Evolutionary conservation across 257 asterid species (phyloP).

Genomic region (Gynochthodes officinalis): DNA sequence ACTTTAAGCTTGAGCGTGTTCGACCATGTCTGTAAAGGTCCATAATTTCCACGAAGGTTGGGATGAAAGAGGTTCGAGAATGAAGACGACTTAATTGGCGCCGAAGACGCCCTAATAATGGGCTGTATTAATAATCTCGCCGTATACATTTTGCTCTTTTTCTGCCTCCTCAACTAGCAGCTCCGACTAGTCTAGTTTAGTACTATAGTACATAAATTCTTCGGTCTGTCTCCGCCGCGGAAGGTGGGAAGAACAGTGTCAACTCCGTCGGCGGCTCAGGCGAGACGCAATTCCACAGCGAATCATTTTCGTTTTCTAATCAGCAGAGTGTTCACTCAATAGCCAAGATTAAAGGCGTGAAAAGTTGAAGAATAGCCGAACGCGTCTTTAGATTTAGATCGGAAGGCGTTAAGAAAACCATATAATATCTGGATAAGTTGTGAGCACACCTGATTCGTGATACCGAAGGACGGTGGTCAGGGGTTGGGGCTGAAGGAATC

Average conservation of each 20-base stretch:
- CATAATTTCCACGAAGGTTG: slow-evolving; percentile 18
- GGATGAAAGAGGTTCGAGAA: slow-evolving; percentile 2
- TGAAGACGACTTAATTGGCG: slow-evolving; percentile 12
- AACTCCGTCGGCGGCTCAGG: not conserved
- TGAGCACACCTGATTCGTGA: no score
- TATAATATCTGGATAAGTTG: no score
- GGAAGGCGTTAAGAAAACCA: no score
- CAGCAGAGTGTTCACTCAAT: no score
- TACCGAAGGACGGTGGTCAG: no score
- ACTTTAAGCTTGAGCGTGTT: slow-evolving; percentile 19
- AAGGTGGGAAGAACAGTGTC: not conserved
- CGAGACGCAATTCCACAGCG: not conserved
- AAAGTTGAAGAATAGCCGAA: no score
- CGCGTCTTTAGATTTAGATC: no score
- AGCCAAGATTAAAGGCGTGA: no score
- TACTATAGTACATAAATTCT: not conserved
- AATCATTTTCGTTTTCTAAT: not conserved
- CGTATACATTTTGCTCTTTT: slow-evolving; percentile 17
- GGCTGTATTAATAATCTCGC: slow-evolving; percentile 25
- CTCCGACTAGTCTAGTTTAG: not conserved
- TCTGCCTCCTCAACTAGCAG: not conserved
- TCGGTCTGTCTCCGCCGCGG: not conserved
- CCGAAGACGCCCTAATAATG: slow-evolving; percentile 16
- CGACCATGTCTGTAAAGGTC: slow-evolving; percentile 19
- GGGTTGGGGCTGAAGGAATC: no score